Conservation (phyloP, 2,329 filamentous ascomycete species). For the Talaromyces islandicus region DNA sequence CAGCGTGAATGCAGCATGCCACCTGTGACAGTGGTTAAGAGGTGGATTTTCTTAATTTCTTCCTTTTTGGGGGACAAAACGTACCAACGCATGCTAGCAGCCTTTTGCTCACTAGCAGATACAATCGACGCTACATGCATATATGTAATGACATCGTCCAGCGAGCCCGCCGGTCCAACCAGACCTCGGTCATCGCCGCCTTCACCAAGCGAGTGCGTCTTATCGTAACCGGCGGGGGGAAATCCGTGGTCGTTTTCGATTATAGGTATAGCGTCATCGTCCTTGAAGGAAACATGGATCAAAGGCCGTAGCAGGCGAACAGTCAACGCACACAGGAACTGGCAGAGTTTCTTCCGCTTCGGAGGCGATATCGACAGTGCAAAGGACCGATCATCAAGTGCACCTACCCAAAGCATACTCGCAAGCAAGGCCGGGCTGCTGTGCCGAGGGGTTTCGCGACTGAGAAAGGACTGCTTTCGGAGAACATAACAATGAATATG, state of each 20-base stretch:
- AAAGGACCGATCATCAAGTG: slow-evolving; percentile 84
- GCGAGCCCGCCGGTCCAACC: slow-evolving; percentile 57
- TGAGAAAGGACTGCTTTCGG: slow-evolving; percentile 78
- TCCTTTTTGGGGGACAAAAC: too few relatives aligned
- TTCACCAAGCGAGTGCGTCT: slow-evolving; percentile 45
- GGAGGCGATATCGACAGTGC: slow-evolving; percentile 79
- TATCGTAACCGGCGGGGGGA: slow-evolving; percentile 67
- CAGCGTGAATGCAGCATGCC: slow-evolving; percentile 89
- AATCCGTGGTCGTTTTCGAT: slow-evolving; percentile 45
- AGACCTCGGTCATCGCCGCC: slow-evolving; percentile 50
- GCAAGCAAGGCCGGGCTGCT: slow-evolving; percentile 83
- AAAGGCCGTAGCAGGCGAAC: slow-evolving; percentile 78
- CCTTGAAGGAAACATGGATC: slow-evolving; percentile 63
- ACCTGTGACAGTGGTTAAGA: slow-evolving; percentile 42
- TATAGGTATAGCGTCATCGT: slow-evolving; percentile 32
- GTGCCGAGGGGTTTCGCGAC: slow-evolving; percentile 68
- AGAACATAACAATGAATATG: slow-evolving; percentile 87
- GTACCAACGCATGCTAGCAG: slow-evolving; percentile 79
- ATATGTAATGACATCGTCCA: slow-evolving; percentile 88
- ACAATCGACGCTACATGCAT: slow-evolving; percentile 88
- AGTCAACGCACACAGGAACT: slow-evolving; percentile 80
- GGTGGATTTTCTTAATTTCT: too few relatives aligned
- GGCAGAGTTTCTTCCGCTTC: slow-evolving; percentile 76
- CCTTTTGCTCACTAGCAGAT: slow-evolving; percentile 90
- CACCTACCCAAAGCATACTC: slow-evolving; percentile 94